Base-by-base conservation (phyloP, 768 basidiomycete species). In the Terana coerulea region DNA sequence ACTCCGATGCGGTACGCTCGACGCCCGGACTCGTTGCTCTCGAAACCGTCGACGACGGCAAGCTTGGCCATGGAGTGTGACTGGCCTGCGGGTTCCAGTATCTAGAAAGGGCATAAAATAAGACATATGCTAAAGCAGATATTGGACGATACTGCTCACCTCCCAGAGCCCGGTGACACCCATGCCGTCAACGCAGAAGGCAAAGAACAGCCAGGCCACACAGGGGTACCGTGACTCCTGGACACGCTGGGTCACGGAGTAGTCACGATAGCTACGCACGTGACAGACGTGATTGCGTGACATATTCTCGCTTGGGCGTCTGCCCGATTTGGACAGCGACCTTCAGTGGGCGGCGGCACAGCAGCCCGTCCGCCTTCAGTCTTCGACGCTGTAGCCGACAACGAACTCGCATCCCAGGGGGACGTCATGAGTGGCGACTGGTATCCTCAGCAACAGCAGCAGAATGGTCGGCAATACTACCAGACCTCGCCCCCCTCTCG, bases 1-100 rank as follows among this genome's bases (percentile, higher is more conserved):
- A 77, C 71, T 8, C 75, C 75, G 29, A 76, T 56, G 24, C 70
- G 65, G 30, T 72, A 63, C 9, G 67, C 73, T 47, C 73, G 64
- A 21, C 64, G 52, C 10, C 69, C 68, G 21, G 67, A 63, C n/a
- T 48, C 47, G 52, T 73, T 72, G 15, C 55, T 36, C n/a, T 69
- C 64, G 49, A 75, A 72, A 12, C 74, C 74, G 22, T 75, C 66
- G 29, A 60, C 59, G 14, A 71, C 64, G 15, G 72, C 66, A 26
- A 76, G 60, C 6, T 70, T 61, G 3, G 68, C 64, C 8, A 75
- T 53, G 3, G 75, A 69, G 15, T 70, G 64, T 22, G 69, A 63
- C 51, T 70, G 57, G 14, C 67, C 68, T 1, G 72, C 69, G 3
- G 68, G 67, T 33, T 68, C 64, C n/a, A 76, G 43, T 24, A 76